Conservation (phyloP, 2,329 filamentous ascomycete genomes). For the Fusarium lateritium region DNA sequence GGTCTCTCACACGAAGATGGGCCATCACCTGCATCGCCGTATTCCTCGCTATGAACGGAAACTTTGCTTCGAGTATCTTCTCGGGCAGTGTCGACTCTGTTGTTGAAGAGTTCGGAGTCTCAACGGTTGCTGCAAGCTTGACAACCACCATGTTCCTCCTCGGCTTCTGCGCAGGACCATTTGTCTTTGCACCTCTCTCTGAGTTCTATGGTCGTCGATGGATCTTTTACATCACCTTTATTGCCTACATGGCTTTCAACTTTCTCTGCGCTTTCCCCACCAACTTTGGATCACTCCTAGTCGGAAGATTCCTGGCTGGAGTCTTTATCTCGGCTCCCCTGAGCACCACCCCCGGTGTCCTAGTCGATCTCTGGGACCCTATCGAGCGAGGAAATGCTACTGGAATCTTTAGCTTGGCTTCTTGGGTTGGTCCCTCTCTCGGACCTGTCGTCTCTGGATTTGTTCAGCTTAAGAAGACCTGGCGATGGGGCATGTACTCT, state of each 20-base stretch:
- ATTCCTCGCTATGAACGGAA: conserved; percentile 68
- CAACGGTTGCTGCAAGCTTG: conserved; percentile 62
- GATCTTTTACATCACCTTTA: conserved; percentile 67
- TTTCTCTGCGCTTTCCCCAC: conserved; percentile 69
- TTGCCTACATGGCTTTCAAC: conserved; percentile 65
- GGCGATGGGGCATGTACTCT: conserved; percentile 68
- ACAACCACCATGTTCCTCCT: conserved; percentile 69
- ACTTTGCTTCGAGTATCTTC: conserved; percentile 61
- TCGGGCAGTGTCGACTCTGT: conserved; percentile 54
- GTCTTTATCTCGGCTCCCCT: conserved; percentile 68
- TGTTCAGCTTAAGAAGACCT: conserved; percentile 67
- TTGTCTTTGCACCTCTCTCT: conserved; percentile 70
- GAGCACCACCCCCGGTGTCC: conserved; percentile 65
- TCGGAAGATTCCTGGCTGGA: conserved; percentile 69
- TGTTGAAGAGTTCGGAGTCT: conserved; percentile 60
- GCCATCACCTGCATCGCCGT: conserved; percentile 60
- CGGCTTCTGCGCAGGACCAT: conserved; percentile 70
- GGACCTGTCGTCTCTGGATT: conserved; percentile 71
- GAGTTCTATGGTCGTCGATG: conserved; percentile 70
- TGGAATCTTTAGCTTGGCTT: conserved; percentile 67
- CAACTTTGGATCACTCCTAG: conserved; percentile 66
- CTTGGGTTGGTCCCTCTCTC: conserved; percentile 67
- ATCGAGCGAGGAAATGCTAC: conserved; percentile 67
- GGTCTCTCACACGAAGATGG: conserved; percentile 58
- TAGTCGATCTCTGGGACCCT: conserved; percentile 68